Evolutionary conservation across 306 rosid genomes (phyloP).

Genomic region (Calophaca sinica): DNA sequence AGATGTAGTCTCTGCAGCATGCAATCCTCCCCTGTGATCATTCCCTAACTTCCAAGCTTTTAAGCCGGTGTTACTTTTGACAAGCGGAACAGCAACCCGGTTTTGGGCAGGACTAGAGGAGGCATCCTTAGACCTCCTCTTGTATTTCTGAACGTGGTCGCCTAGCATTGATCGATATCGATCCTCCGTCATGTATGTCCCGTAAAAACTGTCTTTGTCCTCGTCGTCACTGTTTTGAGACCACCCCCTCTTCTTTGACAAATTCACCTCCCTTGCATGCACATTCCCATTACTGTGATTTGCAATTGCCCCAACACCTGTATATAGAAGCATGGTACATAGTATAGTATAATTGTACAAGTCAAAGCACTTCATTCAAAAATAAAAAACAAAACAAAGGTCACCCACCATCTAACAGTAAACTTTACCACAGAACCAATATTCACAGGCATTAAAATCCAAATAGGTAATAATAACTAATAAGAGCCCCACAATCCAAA

Average conservation of each 20-base stretch:
- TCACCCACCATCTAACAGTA: slow-evolving; percentile 5
- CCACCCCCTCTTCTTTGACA: slow-evolving; percentile 66
- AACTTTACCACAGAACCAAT: background rate
- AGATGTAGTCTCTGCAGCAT: slow-evolving; percentile 60
- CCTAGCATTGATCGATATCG: slow-evolving; percentile 90
- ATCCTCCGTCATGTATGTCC: slow-evolving; percentile 77
- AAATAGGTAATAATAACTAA: background rate
- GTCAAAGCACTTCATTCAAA: slow-evolving; percentile 47
- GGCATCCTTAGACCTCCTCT: slow-evolving; percentile 85
- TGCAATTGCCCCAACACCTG: slow-evolving; percentile 62
- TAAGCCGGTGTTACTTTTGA: slow-evolving; percentile 54
- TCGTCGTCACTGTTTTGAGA: slow-evolving; percentile 75
- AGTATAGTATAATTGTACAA: slow-evolving; percentile 29
- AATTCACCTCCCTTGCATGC: slow-evolving; percentile 65
- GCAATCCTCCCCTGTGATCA: slow-evolving; percentile 65
- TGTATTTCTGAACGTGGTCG: slow-evolving; percentile 86
- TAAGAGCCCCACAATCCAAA: slow-evolving; percentile 7
- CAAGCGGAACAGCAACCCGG: slow-evolving; percentile 53
- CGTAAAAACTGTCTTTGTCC: slow-evolving; percentile 61
- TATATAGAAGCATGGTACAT: slow-evolving; percentile 45
- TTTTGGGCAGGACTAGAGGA: slow-evolving; percentile 69
- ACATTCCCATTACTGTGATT: slow-evolving; percentile 68
- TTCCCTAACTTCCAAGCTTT: slow-evolving; percentile 71
- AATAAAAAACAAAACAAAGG: background rate
- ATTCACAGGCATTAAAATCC: slow-evolving; percentile 22